Conservation (phyloP, 2,329 filamentous ascomycete genomes). For the Apiospora aurea region DNA sequence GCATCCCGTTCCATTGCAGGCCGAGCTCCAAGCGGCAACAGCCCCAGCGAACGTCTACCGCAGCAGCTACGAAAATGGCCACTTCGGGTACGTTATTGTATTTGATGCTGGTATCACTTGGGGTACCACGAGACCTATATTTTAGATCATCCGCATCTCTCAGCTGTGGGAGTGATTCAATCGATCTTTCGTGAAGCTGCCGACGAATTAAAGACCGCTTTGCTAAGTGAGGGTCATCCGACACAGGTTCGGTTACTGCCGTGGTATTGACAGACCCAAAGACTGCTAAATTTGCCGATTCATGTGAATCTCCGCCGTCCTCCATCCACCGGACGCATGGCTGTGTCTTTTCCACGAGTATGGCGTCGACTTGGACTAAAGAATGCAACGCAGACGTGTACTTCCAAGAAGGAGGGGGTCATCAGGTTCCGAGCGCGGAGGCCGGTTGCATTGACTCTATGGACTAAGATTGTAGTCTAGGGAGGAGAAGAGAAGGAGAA, state of each 20-base stretch:
- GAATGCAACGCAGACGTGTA: too few relatives aligned
- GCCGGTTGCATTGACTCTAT: neutral
- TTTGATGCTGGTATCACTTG: slow-evolving; percentile 28
- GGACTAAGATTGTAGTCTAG: too few relatives aligned
- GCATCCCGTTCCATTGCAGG: too few relatives aligned
- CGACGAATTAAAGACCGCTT: slow-evolving; percentile 36
- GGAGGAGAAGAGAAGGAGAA: too few relatives aligned
- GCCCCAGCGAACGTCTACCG: too few relatives aligned
- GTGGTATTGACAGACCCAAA: neutral
- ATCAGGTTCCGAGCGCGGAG: neutral
- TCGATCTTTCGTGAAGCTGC: slow-evolving; percentile 37
- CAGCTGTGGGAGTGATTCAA: slow-evolving; percentile 24
- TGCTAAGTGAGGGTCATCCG: slow-evolving; percentile 29
- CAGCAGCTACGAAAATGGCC: too few relatives aligned
- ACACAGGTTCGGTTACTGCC: too few relatives aligned
- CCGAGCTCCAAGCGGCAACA: too few relatives aligned
- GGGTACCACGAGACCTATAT: slow-evolving; percentile 33
- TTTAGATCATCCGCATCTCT: slow-evolving; percentile 24
- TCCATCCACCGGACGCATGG: too few relatives aligned
- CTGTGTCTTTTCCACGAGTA: too few relatives aligned
- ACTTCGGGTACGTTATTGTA: slow-evolving; percentile 34
- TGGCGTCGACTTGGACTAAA: too few relatives aligned
- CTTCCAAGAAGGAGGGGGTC: neutral
- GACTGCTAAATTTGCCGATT: neutral
- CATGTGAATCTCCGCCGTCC: too few relatives aligned